Percentiles rank a stretch among this genome's conserved stretches.
Conservation (phyloP, 805 yeast species). For the Tetrapisispora arboricola region DNA sequence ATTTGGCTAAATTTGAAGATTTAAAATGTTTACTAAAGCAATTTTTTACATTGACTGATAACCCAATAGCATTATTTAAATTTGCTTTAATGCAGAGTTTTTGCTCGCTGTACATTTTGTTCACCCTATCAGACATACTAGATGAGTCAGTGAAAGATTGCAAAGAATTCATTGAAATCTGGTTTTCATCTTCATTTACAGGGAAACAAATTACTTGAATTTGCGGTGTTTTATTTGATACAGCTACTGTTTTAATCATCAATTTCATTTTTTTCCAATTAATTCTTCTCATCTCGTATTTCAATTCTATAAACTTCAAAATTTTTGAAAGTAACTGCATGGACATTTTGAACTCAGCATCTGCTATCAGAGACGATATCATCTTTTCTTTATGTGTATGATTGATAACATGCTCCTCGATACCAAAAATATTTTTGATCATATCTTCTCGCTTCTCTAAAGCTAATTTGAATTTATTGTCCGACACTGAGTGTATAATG, state of each 20-base stretch:
- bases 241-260: constrained; percentile 14
- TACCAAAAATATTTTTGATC: constrained; percentile 14
- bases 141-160: constrained; percentile 5
- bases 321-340: constrained; percentile 41
- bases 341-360: constrained; percentile 55
- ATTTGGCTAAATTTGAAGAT: constrained; percentile 15
- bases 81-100: constrained; percentile 12
- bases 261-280: constrained; percentile 18
- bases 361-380: constrained; percentile 39
- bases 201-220: constrained; percentile 29
- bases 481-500: constrained; percentile 42
- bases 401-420: constrained; percentile 13
- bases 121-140: constrained; percentile 10
- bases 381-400: constrained; percentile 17
- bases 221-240: constrained; percentile 15
- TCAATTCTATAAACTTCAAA: constrained; percentile 30
- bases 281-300: constrained; percentile 10
- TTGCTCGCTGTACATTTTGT: constrained; percentile 10
- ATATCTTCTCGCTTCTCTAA: constrained; percentile 11
- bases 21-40: constrained; percentile 27
- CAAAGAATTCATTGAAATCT: constrained; percentile 6
- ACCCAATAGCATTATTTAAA: constrained; percentile 26
- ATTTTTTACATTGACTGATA: constrained; percentile 30
- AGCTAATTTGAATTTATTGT: constrained; percentile 9
- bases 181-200: constrained; percentile 23